A percentile compares a stretch with the other conserved stretches of the same genome.
Evolutionary conservation across 306 rosid species (phyloP).

Genomic region (Lathyrus tuberosus): DNA sequence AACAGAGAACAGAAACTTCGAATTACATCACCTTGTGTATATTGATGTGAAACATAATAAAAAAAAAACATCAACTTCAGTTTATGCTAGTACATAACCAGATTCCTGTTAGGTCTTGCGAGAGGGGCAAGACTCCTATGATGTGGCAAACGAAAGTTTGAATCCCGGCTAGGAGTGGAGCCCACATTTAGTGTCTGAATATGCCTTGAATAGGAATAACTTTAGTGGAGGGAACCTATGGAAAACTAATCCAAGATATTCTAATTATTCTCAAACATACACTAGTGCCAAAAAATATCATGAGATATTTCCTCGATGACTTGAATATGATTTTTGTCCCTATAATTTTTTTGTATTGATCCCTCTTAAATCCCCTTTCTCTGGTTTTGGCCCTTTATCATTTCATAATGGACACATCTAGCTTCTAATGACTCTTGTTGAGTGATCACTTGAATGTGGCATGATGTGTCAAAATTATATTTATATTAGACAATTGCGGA

Average conservation of each 20-base stretch:
- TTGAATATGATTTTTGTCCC: not conserved
- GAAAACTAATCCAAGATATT: not conserved
- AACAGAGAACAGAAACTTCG: no score
- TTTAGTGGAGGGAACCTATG: not conserved
- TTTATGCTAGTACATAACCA: no score
- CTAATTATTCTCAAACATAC: slow-evolving; percentile 9
- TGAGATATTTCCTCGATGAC: not conserved
- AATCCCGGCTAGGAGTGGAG: not conserved
- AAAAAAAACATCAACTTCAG: no score
- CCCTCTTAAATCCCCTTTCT: not conserved
- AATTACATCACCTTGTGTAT: no score
- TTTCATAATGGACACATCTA: not conserved
- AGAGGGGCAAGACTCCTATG: no score
- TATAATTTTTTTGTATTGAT: not conserved
- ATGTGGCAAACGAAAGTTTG: not conserved
- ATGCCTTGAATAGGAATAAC: not conserved
- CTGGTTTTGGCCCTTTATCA: not conserved
- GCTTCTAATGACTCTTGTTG: slow-evolving; percentile 3
- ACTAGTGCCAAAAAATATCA: not conserved
- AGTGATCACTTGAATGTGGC: slow-evolving; percentile 4
- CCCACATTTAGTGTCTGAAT: not conserved
- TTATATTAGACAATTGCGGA: slow-evolving; percentile 6
- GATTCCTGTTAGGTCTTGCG: not conserved
- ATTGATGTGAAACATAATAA: no score
- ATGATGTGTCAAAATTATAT: not conserved